These are phyloP conservation scores for Malassezia globosa DNA, from an alignment of 1,284 basidiomycete genomes.

Conservation along the genomic window DNA sequence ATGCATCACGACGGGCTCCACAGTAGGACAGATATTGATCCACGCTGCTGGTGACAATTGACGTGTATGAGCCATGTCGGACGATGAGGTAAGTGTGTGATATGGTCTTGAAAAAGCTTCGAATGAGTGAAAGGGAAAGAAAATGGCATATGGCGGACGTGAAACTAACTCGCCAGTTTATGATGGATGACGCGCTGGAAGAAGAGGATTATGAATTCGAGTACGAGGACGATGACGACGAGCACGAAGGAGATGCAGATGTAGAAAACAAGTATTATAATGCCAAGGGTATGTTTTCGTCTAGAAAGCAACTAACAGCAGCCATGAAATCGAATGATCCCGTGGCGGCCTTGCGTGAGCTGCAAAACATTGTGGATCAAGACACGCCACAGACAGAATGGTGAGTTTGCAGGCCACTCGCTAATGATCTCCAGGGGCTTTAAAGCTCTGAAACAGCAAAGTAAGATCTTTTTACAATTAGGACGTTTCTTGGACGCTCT, in stretches of 20 bases:
- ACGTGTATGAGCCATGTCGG: conserved; percentile 9
- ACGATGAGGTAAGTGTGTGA: conserved; percentile 13
- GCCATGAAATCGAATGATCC: conserved; percentile 84
- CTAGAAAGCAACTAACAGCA: conserved; percentile 47
- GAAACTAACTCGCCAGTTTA: conserved; percentile 22
- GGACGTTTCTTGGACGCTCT: conserved; percentile 72
- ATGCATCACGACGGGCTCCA: neutral
- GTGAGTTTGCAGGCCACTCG: conserved; percentile 4
- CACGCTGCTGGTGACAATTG: neutral
- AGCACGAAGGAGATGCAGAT: conserved; percentile 65
- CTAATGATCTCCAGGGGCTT: conserved; percentile 68
- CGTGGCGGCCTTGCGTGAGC: conserved; percentile 75
- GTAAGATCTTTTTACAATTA: conserved; percentile 77
- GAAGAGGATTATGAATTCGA: conserved; percentile 73
- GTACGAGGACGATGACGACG: conserved; percentile 59
- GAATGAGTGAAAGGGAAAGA: too few relatives aligned
- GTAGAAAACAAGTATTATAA: conserved; percentile 98
- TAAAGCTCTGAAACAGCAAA: conserved; percentile 94
- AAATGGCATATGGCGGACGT: neutral
- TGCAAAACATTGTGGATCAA: conserved; percentile 71
- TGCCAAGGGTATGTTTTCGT: conserved; percentile 64
- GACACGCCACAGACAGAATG: conserved; percentile 83
- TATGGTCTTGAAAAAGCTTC: too few relatives aligned
- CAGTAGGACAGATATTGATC: too few relatives aligned
- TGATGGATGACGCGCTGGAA: conserved; percentile 46